Conservation (phyloP, 352 stramenopile species). For the Globisporangium recalcitrans region DNA sequence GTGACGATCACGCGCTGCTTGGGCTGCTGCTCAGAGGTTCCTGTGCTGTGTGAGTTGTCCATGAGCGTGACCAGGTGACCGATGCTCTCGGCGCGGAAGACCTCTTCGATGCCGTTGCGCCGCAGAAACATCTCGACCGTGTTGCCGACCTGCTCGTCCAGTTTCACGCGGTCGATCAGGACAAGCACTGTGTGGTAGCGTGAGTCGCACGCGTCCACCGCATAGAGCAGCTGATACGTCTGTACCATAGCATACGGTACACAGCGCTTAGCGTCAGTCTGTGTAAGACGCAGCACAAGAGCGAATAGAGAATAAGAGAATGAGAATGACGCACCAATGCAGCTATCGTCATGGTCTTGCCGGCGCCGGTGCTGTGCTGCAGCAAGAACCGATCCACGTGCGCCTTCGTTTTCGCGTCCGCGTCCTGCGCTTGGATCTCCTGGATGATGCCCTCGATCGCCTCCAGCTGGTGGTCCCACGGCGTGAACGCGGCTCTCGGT, state of each 20-base stretch:
- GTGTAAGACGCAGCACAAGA: background rate
- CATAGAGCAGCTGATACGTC: constrained; percentile 64
- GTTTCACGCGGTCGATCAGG: constrained; percentile 76
- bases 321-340: constrained; percentile 31
- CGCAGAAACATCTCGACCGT: constrained; percentile 64
- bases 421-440: constrained; percentile 27
- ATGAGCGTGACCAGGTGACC: constrained; percentile 61
- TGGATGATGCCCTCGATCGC: constrained; percentile 51
- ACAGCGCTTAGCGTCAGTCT: background rate
- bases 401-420: constrained; percentile 13
- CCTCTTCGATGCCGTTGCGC: constrained; percentile 63
- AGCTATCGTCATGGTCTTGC: constrained; percentile 78
- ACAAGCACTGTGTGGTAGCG: constrained; percentile 78
- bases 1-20: constrained; percentile 69
- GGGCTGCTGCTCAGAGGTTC: constrained; percentile 19
- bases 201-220: constrained; percentile 27
- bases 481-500: constrained; percentile 29
- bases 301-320: background rate
- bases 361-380: constrained; percentile 78
- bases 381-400: constrained; percentile 47
- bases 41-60: constrained; percentile 6
- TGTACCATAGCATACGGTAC: constrained; percentile 1
- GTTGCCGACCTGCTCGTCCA: constrained; percentile 76
- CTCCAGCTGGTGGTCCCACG: constrained; percentile 60
- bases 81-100: constrained; percentile 72